These are phyloP conservation scores for Linderina pennispora DNA, from an alignment of 192 early-diverging fungal genomes.

Conservation along the genomic window DNA sequence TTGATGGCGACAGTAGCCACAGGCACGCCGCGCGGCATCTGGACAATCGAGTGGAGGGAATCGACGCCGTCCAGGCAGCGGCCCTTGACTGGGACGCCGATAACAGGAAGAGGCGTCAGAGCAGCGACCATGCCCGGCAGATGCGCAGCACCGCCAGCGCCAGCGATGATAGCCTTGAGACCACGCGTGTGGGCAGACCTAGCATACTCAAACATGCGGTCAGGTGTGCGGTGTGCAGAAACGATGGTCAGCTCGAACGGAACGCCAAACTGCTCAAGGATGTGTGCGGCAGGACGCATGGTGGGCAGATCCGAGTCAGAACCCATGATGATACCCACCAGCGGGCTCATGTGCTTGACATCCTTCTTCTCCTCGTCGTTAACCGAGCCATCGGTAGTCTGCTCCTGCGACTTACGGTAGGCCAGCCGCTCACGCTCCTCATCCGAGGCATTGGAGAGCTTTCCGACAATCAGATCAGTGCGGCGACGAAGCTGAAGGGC, in stretches of 20 bases:
- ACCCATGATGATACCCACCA: constrained; percentile 99
- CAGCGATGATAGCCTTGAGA: constrained; percentile 95
- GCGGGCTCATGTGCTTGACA: constrained; percentile 48
- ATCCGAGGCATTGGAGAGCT: constrained; percentile 41
- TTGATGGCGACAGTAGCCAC: constrained; percentile 99
- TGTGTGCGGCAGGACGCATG: constrained; percentile 84
- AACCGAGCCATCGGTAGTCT: constrained; percentile 19
- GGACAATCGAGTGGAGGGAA: constrained; percentile 96
- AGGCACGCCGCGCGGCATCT: constrained; percentile 99
- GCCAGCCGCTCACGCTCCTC: constrained; percentile 30
- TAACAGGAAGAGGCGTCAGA: constrained; percentile 93
- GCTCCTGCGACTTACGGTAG: constrained; percentile 11
- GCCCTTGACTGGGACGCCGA: constrained; percentile 94
- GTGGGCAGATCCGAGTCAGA: constrained; percentile 96
- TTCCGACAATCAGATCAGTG: constrained; percentile 54
- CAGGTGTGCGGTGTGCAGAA: constrained; percentile 93
- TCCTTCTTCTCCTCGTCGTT: constrained; percentile 22
- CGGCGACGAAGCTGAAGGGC: constrained; percentile 70
- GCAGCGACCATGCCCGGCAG: constrained; percentile 99
- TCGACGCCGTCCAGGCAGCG: constrained; percentile 93
- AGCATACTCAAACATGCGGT: constrained; percentile 91
- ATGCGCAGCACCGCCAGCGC: constrained; percentile 97
- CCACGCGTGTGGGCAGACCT: constrained; percentile 81
- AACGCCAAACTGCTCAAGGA: constrained; percentile 82
- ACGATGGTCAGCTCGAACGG: constrained; percentile 98